These are phyloP conservation scores for Carex littledalei DNA, from an alignment of 176 grass and related monocot species.

Conservation along the genomic window DNA sequence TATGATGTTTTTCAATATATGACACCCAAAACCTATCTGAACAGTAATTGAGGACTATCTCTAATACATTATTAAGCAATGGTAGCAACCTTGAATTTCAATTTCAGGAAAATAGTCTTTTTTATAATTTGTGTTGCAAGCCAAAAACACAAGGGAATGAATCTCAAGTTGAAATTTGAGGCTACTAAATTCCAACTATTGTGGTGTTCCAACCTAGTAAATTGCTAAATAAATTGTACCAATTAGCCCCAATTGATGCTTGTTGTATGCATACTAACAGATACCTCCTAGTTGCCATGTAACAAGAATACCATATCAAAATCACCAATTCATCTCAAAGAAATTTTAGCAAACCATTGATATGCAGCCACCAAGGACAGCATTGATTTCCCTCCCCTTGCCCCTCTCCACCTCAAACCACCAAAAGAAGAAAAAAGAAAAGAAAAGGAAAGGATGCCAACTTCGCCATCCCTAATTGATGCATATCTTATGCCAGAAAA, in stretches of 20 bases:
- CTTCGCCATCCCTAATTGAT: neutral
- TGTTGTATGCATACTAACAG: too few species aligned
- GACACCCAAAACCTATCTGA: neutral
- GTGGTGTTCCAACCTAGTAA: neutral
- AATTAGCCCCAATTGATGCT: neutral
- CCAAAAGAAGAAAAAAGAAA: neutral
- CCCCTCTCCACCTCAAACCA: neutral
- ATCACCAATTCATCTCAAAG: neutral
- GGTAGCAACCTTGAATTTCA: neutral
- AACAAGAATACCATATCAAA: neutral
- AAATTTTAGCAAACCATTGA: neutral
- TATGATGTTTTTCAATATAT: neutral
- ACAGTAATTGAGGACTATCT: neutral
- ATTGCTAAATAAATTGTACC: neutral
- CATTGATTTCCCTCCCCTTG: neutral
- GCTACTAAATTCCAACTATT: neutral
- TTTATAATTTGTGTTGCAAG: neutral
- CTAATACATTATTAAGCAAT: neutral
- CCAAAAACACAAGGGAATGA: neutral
- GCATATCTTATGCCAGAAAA: neutral
- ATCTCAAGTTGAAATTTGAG: neutral
- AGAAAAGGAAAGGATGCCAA: neutral
- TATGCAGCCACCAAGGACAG: neutral
- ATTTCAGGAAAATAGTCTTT: neutral
- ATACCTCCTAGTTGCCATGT: neutral